A percentile compares a stretch with the other conserved stretches of the same genome.
phyloP scores from a whole-genome alignment of 495 filamentous ascomycete species.

The Penicillium pulvis region DNA sequence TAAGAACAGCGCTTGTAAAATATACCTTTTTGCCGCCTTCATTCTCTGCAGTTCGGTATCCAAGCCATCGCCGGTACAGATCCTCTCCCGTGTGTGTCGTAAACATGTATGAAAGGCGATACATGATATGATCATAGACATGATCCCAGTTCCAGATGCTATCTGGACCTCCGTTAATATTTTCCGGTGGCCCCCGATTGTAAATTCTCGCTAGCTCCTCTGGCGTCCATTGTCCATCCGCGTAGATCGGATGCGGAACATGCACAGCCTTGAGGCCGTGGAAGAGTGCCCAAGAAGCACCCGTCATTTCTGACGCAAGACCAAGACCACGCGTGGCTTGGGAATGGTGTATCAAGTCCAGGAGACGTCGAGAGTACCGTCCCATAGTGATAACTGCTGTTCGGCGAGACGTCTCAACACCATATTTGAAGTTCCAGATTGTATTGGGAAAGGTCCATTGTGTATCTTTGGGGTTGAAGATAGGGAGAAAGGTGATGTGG shows the following conservation, averaged over 20 bases:
- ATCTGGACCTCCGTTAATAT: slow-evolving; percentile 25
- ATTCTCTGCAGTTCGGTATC: slow-evolving; percentile 24
- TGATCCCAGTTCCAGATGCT: slow-evolving; percentile 31
- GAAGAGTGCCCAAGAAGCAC: slow-evolving; percentile 62
- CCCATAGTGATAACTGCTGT: slow-evolving; percentile 67
- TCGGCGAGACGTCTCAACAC: slow-evolving; percentile 58
- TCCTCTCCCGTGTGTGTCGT: slow-evolving; percentile 30
- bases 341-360: slow-evolving; percentile 28
- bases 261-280: slow-evolving; percentile 65
- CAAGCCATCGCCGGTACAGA: slow-evolving; percentile 29
- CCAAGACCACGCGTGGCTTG: slow-evolving; percentile 47
- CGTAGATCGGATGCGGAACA: slow-evolving; percentile 64
- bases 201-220: slow-evolving; percentile 26
- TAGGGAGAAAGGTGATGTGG: slow-evolving; percentile 68
- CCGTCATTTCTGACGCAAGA: slow-evolving; percentile 70
- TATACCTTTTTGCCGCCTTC: slow-evolving; percentile 24
- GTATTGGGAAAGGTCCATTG: slow-evolving; percentile 62
- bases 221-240: slow-evolving; percentile 45
- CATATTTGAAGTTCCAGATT: slow-evolving; percentile 35
- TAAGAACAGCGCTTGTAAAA: background rate
- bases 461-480: slow-evolving; percentile 67
- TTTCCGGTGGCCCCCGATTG: slow-evolving; percentile 26
- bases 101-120: slow-evolving; percentile 34
- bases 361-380: slow-evolving; percentile 59
- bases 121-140: slow-evolving; percentile 29